Evolutionary conservation across 805 yeast species (phyloP), one percentile per base, ranked within the genome.

Genomic region (Metschnikowia dekortorum): DNA sequence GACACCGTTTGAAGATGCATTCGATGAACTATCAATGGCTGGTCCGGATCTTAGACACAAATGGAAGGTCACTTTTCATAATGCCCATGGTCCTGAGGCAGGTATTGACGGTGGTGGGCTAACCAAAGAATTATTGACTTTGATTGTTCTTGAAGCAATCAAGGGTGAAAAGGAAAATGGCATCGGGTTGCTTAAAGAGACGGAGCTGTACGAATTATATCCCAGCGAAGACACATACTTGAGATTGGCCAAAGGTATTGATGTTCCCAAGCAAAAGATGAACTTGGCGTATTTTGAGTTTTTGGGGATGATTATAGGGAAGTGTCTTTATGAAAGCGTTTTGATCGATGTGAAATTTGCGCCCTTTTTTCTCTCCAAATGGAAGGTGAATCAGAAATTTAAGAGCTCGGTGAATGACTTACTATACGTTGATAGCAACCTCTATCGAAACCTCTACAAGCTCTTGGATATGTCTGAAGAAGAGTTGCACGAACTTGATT

Each of bases 71-170:
- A 76, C 76, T 13, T 90, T 94, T 61, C 71, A 72, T 35, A 87
- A 88, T 59, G 79, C 85, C 49, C 81, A 83, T 52, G 66, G 59
- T 14, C 67, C 96, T 91, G 98, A 92, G 63, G 89, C 84, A 0
- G 99, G 99, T 1, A 85, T 92, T 39, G 99, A 92, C 65, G 99
- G 99, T 7, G 99, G 98, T 10, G 99, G 99, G 1, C 73, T 92
- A 26, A 91, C 97, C 0, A 91, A 92, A 64, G 99, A 92, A 61
- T 83, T 94, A 54, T 69, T 92, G 49, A 89, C 92, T 2, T 74
- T 85, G 46, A 83, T 89, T 0, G 80, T 85, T 2, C 71, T 70
- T 4, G 88, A 86, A 54, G 91, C 87, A 0, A 88, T 92, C 59
- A 68, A 73, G 59, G 70, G 73, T 0, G 41, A 46, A 2, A 47